Conservation (phyloP, 257 asterid genomes). For the Nicotiana otophora region DNA sequence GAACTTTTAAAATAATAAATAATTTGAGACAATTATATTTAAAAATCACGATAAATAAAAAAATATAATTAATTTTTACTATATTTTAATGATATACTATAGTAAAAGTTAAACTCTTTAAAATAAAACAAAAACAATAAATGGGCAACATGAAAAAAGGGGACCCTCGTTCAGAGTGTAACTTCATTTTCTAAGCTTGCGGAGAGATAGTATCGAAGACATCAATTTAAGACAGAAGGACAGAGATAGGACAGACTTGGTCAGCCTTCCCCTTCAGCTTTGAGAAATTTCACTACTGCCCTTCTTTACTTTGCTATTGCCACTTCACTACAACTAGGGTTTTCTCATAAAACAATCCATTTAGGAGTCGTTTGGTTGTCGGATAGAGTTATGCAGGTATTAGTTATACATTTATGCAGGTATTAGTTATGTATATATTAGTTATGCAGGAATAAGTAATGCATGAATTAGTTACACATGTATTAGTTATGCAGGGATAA, state of each 20-base stretch:
- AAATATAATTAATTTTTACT: too few species aligned
- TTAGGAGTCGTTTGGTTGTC: too few species aligned
- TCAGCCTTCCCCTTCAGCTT: constrained; percentile 7
- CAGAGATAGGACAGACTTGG: constrained; percentile 15
- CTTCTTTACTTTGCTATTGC: neutral
- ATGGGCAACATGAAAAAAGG: constrained; percentile 26
- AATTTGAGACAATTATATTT: too few species aligned
- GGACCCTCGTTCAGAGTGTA: constrained; percentile 37
- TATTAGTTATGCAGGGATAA: too few species aligned
- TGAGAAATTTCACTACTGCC: neutral
- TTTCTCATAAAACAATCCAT: neutral
- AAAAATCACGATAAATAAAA: too few species aligned
- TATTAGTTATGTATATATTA: too few species aligned
- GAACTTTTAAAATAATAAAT: too few species aligned
- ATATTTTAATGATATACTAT: too few species aligned
- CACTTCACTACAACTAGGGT: neutral
- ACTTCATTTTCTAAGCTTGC: constrained; percentile 37
- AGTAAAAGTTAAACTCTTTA: neutral
- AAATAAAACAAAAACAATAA: constrained; percentile 14
- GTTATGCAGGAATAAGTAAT: too few species aligned
- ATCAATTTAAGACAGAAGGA: constrained; percentile 7
- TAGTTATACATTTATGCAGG: too few species aligned
- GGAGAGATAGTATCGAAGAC: constrained; percentile 24
- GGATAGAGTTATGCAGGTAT: too few species aligned
- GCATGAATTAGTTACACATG: too few species aligned